Conservation (phyloP, 2,329 filamentous ascomycete species). For the Colletotrichum costaricense region DNA sequence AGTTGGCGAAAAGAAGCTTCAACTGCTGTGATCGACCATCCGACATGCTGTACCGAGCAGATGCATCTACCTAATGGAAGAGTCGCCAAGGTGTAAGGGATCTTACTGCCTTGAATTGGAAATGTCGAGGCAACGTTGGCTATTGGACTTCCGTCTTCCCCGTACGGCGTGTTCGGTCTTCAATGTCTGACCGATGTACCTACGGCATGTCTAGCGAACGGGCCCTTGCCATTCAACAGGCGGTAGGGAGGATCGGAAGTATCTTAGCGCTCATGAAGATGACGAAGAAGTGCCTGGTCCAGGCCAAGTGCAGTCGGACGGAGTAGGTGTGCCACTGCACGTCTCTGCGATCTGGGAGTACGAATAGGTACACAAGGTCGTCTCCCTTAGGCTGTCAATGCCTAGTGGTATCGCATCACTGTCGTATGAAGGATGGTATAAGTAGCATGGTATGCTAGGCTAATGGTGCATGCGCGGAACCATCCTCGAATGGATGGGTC, state of each 20-base stretch:
- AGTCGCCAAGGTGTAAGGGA: slow-evolving; percentile 1
- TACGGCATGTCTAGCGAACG: slow-evolving; percentile 7
- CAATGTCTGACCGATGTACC: neutral
- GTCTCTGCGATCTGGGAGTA: slow-evolving; percentile 1
- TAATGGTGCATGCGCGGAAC: neutral
- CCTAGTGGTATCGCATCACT: slow-evolving; percentile 17
- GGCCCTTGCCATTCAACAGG: neutral
- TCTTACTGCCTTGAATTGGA: neutral
- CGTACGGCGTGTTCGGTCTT: neutral
- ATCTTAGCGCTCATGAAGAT: slow-evolving; percentile 24
- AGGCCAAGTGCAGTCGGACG: slow-evolving; percentile 5
- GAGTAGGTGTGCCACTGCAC: slow-evolving; percentile 18
- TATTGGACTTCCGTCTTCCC: neutral
- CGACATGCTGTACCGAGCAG: slow-evolving; percentile 3
- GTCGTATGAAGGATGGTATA: slow-evolving; percentile 17
- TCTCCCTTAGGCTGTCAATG: slow-evolving; percentile 18
- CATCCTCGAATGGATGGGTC: neutral
- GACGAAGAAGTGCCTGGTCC: slow-evolving; percentile 24
- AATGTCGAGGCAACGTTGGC: neutral
- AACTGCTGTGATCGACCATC: slow-evolving; percentile 2
- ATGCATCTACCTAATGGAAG: neutral
- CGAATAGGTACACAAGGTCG: slow-evolving; percentile 2
- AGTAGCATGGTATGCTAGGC: neutral
- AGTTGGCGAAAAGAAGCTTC: neutral
- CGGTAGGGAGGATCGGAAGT: slow-evolving; percentile 12